Conservation (phyloP, 495 filamentous ascomycete genomes). For the Cenococcum geophilum region DNA sequence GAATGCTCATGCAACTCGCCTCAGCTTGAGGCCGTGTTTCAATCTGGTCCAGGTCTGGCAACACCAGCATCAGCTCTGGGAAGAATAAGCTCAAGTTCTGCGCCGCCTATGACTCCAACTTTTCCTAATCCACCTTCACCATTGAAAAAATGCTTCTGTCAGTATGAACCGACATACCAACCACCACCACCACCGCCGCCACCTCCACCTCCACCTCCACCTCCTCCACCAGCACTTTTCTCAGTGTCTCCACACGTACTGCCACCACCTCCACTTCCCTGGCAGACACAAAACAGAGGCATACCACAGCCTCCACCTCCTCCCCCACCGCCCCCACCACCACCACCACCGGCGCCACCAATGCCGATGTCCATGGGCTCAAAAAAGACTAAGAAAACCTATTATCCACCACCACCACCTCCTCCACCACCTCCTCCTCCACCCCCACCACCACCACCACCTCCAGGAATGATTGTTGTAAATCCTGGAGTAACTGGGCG, state of each 20-base stretch:
- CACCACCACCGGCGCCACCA: not conserved
- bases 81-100: no score
- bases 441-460: slow-evolving; percentile 3
- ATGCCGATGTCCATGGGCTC: not conserved
- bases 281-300: not conserved
- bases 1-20: no score
- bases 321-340: slow-evolving; percentile 6
- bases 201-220: not conserved
- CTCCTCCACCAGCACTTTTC: not conserved
- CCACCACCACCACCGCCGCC: not conserved
- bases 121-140: not conserved
- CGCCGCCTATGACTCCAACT: no score
- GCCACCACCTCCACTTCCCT: slow-evolving; percentile 5
- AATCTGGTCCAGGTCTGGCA: no score
- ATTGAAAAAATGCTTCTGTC: not conserved
- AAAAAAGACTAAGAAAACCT: not conserved
- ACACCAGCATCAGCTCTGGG: no score
- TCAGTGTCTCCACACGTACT: not conserved
- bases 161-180: not conserved
- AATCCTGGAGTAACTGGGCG: not conserved
- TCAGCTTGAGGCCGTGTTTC: no score
- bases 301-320: not conserved
- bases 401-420: not conserved
- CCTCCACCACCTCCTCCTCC: slow-evolving; percentile 13
- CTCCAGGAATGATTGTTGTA: not conserved